A percentile compares a stretch with the other conserved stretches of the same genome.
Evolutionary conservation across 163 green algal genomes (phyloP).

Genomic region (Scenedesmus sp.): DNA sequence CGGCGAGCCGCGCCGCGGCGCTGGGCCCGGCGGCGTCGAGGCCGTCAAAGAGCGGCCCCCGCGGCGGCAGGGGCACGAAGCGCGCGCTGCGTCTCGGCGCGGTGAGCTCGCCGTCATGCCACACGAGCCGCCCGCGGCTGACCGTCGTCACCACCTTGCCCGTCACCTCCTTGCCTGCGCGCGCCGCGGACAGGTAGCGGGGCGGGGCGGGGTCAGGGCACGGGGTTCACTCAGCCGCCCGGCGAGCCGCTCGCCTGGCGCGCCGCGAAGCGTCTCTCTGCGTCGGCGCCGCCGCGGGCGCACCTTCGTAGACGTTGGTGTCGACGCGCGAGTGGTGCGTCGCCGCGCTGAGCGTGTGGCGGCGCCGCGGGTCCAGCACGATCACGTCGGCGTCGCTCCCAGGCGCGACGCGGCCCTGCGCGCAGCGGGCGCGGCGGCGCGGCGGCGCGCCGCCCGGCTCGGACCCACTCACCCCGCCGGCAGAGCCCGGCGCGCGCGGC

Average conservation of each 20-base stretch:
- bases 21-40: slow-evolving; percentile 19
- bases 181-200: background rate
- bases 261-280: background rate
- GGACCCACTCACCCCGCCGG: background rate
- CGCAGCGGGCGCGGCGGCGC: too few species aligned
- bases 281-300: slow-evolving; percentile 30
- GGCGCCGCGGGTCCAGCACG: slow-evolving; percentile 82
- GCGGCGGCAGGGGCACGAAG: slow-evolving; percentile 67
- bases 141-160: slow-evolving; percentile 63
- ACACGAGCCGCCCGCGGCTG: slow-evolving; percentile 87
- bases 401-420: slow-evolving; percentile 63
- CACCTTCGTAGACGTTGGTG: slow-evolving; percentile 96
- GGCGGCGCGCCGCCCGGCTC: background rate
- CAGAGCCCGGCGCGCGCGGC: background rate
- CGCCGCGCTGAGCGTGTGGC: slow-evolving; percentile 78
- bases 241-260: background rate
- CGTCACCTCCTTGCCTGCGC: slow-evolving; percentile 32
- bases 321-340: slow-evolving; percentile 90
- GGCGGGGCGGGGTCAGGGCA: background rate
- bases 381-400: slow-evolving; percentile 95
- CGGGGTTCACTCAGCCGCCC: background rate
- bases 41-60: slow-evolving; percentile 71
- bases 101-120: slow-evolving; percentile 78
- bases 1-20: background rate
- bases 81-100: slow-evolving; percentile 71